phyloP scores from a whole-genome alignment of 257 asterid genomes.

The Gardenia jasminoides region DNA sequence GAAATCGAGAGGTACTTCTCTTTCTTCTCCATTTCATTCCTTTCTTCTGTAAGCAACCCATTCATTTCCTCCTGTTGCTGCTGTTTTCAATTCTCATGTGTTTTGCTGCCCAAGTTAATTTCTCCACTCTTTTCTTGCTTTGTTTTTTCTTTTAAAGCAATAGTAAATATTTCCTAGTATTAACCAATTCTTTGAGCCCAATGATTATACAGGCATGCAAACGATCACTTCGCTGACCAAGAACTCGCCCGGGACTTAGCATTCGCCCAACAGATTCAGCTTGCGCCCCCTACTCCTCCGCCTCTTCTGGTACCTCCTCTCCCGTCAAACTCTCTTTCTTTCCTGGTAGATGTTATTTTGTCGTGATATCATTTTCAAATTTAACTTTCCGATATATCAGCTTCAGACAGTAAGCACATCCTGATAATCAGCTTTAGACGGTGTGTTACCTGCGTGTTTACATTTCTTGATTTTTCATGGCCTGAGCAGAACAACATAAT shows the following conservation, averaged over 20 bases:
- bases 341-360: not conserved
- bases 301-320: slow-evolving; percentile 14
- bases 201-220: slow-evolving; percentile 31
- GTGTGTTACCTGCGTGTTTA: too few species aligned
- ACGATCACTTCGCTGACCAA: slow-evolving; percentile 40
- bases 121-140: too few species aligned
- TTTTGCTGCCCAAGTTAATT: not conserved
- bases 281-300: slow-evolving; percentile 23
- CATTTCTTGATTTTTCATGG: too few species aligned
- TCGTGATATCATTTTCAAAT: too few species aligned
- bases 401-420: too few species aligned
- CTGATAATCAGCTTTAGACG: too few species aligned
- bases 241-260: slow-evolving; percentile 27
- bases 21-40: not conserved
- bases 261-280: slow-evolving; percentile 31
- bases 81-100: not conserved
- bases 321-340: not conserved
- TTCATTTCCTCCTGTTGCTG: not conserved
- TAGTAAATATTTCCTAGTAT: too few species aligned
- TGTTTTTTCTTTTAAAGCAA: too few species aligned
- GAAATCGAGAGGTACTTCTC: slow-evolving; percentile 29
- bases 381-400: too few species aligned
- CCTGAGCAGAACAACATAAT: not conserved
- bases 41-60: too few species aligned
- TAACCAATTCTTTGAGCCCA: too few species aligned